Conservation (phyloP, 148 eudicot species). For the Rhododendron ovatum region DNA sequence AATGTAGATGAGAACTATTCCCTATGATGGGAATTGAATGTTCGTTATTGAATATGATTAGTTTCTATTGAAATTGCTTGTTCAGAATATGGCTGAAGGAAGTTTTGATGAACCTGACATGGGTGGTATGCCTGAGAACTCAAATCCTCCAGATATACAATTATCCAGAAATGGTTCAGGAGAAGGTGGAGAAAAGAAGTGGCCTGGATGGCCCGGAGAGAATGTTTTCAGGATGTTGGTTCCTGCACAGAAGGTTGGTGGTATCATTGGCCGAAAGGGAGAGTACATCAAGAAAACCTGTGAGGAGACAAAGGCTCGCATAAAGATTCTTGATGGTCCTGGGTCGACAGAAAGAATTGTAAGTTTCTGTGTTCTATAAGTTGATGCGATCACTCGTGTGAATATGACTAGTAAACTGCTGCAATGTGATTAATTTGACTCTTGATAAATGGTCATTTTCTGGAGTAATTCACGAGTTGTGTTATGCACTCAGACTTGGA, state of each 20-base stretch:
- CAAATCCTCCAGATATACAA: not conserved
- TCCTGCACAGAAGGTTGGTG: slow-evolving; percentile 1
- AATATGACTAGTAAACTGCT: not conserved
- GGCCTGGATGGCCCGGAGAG: slow-evolving; percentile 1
- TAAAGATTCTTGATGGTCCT: slow-evolving; percentile 9
- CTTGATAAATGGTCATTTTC: not conserved
- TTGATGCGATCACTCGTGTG: not conserved
- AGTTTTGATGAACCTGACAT: not conserved
- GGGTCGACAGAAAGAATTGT: not conserved
- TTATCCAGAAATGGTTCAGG: not conserved
- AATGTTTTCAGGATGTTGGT: slow-evolving; percentile 3
- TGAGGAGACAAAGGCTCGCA: slow-evolving; percentile 1
- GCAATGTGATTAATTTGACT: not conserved
- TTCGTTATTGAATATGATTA: not conserved
- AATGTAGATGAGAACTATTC: not conserved
- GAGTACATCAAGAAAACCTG: slow-evolving; percentile 4
- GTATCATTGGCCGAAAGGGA: not conserved
- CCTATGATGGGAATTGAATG: not conserved
- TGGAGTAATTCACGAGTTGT: not conserved
- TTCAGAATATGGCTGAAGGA: not conserved
- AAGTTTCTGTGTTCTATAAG: not conserved
- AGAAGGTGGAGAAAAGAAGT: not conserved
- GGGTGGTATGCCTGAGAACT: slow-evolving; percentile 1
- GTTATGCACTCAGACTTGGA: not conserved
- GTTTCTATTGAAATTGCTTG: not conserved